Evolutionary conservation across 257 asterid species (phyloP).

Genomic region (Nicotiana knightiana): DNA sequence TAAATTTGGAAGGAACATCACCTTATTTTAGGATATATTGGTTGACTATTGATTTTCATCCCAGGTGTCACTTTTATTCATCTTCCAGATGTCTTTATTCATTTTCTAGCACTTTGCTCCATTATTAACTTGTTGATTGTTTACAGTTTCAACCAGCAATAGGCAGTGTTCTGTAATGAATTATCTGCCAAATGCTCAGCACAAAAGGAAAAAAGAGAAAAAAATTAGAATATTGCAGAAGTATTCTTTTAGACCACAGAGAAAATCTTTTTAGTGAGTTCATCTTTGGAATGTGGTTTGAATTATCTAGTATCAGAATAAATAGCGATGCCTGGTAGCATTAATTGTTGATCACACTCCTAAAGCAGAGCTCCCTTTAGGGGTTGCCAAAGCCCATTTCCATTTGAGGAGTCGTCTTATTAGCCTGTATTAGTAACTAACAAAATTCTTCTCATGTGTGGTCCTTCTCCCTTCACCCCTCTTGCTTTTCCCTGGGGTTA

Average conservation of each 20-base stretch:
- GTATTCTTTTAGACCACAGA: not conserved
- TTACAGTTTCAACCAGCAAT: not conserved
- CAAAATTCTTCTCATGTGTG: not conserved
- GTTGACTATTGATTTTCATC: not conserved
- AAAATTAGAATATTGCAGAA: not conserved
- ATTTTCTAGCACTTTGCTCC: not conserved
- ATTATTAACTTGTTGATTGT: not conserved
- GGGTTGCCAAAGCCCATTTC: not conserved
- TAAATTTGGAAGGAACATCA: too few relatives aligned
- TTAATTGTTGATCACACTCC: not conserved
- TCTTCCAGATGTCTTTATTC: not conserved
- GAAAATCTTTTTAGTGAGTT: not conserved
- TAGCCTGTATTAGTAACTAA: not conserved
- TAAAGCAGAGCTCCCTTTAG: not conserved
- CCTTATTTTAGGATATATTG: not conserved
- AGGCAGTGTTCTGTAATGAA: not conserved
- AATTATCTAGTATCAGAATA: not conserved
- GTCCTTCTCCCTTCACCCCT: not conserved
- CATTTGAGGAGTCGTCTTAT: not conserved
- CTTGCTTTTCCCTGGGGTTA: not conserved
- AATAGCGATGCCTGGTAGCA: not conserved
- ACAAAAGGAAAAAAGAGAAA: not conserved
- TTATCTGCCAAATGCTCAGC: not conserved
- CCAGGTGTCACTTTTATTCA: not conserved
- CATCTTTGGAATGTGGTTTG: not conserved